phyloP scores from a whole-genome alignment of 2,329 filamentous ascomycete genomes.

The Septoria linicola region DNA sequence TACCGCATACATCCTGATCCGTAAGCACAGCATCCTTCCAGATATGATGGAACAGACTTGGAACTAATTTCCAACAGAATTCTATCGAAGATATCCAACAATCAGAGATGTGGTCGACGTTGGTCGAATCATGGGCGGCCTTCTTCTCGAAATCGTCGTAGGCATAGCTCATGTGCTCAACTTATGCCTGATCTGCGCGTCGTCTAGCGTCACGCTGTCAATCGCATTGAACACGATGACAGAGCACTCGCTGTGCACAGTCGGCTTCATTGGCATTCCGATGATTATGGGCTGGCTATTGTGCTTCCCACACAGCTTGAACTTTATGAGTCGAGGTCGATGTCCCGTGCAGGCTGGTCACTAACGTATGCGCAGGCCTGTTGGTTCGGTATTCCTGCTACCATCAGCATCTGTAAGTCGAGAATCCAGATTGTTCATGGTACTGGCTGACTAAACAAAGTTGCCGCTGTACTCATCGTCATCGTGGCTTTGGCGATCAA shows the following conservation, averaged over 20 bases:
- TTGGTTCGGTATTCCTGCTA: conserved; percentile 39
- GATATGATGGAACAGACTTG: too few relatives aligned
- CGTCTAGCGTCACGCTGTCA: conserved; percentile 15
- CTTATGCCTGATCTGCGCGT: conserved; percentile 20
- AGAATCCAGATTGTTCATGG: conserved; percentile 48
- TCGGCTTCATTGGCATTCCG: conserved; percentile 20
- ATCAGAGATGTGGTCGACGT: conserved; percentile 42
- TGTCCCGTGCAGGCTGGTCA: too few relatives aligned
- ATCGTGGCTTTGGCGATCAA: conserved; percentile 5
- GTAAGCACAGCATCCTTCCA: too few relatives aligned
- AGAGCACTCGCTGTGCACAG: conserved; percentile 14
- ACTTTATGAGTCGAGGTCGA: too few relatives aligned
- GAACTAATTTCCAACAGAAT: too few relatives aligned
- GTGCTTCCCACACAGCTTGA: conserved; percentile 19
- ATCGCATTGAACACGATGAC: conserved; percentile 21
- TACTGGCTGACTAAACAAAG: neutral
- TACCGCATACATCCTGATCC: conserved; percentile 38
- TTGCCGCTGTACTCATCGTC: conserved; percentile 4
- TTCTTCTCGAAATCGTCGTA: conserved; percentile 13
- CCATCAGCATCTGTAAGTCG: conserved; percentile 54
- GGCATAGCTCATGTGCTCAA: conserved; percentile 19
- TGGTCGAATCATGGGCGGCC: conserved; percentile 38
- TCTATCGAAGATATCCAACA: conserved; percentile 41
- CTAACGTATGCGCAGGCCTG: too few relatives aligned
- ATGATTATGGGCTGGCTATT: conserved; percentile 20